phyloP scores from a whole-genome alignment of 1,139 yeast species.

The Yamadazyma taylorii region DNA sequence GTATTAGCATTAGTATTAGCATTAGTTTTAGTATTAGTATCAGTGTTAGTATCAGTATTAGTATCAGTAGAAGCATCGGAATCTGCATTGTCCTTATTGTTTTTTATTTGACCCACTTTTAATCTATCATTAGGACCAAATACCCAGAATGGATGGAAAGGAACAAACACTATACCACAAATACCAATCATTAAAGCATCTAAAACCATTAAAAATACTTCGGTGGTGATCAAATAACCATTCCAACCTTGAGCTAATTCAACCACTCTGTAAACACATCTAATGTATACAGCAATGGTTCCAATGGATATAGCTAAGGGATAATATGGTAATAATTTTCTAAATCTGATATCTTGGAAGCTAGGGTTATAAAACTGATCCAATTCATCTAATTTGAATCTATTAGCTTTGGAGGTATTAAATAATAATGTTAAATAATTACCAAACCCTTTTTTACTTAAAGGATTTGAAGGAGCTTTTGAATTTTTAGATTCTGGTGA shows the following conservation, averaged over 20 bases:
- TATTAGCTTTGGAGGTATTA: constrained; percentile 24
- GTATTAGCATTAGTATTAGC: too few species aligned
- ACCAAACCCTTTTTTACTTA: too few species aligned
- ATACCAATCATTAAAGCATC: constrained; percentile 72
- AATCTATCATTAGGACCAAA: constrained; percentile 45
- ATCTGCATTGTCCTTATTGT: constrained; percentile 15
- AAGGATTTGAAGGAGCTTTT: constrained; percentile 30
- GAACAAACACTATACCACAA: constrained; percentile 45
- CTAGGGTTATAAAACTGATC: constrained; percentile 39
- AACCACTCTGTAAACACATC: constrained; percentile 79
- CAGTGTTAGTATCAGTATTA: too few species aligned
- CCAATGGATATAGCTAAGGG: constrained; percentile 53
- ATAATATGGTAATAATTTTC: constrained; percentile 44
- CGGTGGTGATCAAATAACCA: constrained; percentile 70
- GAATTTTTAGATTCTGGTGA: constrained; percentile 16
- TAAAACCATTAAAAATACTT: constrained; percentile 69
- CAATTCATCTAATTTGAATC: constrained; percentile 24
- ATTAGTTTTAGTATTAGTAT: too few species aligned
- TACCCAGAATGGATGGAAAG: constrained; percentile 64
- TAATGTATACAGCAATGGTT: constrained; percentile 58
- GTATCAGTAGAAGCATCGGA: too few species aligned
- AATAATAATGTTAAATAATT: too few species aligned
- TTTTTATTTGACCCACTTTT: constrained; percentile 37
- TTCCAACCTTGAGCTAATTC: constrained; percentile 79
- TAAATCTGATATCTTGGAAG: constrained; percentile 40